phyloP scores from a whole-genome alignment of 257 asterid genomes.

The Gentiana dahurica region DNA sequence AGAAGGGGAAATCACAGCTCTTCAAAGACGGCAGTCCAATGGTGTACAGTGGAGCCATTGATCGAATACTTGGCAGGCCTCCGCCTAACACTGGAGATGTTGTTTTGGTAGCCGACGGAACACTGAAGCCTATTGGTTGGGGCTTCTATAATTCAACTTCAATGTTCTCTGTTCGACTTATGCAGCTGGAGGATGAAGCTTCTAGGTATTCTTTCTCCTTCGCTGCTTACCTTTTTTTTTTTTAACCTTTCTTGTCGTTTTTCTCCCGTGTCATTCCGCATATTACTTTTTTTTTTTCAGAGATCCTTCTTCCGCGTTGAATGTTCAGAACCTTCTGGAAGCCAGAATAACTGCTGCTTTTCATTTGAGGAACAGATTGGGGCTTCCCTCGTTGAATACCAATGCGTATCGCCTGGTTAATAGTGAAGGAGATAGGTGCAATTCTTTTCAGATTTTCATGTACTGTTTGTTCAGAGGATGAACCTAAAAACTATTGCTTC shows the following conservation, averaged over 20 bases:
- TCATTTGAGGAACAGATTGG: conserved; percentile 49
- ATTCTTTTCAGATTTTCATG: conserved; percentile 2
- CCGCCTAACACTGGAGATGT: conserved; percentile 84
- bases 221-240: too few relatives aligned
- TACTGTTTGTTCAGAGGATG: background rate
- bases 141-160: conserved; percentile 90
- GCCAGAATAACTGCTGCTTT: conserved; percentile 62
- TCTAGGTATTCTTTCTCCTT: conserved; percentile 27
- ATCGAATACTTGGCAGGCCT: conserved; percentile 79
- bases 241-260: too few relatives aligned
- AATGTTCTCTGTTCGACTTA: conserved; percentile 91
- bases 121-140: conserved; percentile 90
- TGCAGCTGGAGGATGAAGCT: conserved; percentile 89
- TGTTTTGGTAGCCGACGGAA: conserved; percentile 83
- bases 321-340: conserved; percentile 57
- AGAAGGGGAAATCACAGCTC: conserved; percentile 84
- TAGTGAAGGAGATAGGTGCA: conserved; percentile 94
- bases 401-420: conserved; percentile 88
- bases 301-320: conserved; percentile 61
- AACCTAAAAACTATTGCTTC: background rate
- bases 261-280: background rate
- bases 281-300: conserved; percentile 26
- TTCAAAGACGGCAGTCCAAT: conserved; percentile 86
- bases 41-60: conserved; percentile 97
- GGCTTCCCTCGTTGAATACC: conserved; percentile 65